phyloP scores from a whole-genome alignment of 192 early-diverging fungal species.

The Physocladia obscura region DNA sequence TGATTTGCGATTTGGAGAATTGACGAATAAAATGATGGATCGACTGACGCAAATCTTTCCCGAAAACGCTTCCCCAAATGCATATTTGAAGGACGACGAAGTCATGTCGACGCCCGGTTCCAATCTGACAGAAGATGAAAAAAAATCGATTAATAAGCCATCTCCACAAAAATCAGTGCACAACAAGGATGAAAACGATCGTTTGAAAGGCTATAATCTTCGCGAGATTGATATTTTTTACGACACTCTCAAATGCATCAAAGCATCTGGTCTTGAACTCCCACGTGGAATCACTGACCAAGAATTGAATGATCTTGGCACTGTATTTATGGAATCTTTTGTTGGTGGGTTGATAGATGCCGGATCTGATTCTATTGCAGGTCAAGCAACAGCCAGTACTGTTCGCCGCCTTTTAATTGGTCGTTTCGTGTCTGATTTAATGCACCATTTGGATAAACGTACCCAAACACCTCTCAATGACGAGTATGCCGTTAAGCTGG shows the following conservation, averaged over 20 bases:
- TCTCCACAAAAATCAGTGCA: background rate
- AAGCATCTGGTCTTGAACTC: slow-evolving; percentile 26
- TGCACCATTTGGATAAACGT: slow-evolving; percentile 9
- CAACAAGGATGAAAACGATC: background rate
- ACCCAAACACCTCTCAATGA: background rate
- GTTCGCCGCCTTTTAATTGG: slow-evolving; percentile 16
- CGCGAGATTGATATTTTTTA: slow-evolving; percentile 37
- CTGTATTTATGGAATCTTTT: slow-evolving; percentile 30
- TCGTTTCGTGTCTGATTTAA: slow-evolving; percentile 21
- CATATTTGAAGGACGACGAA: background rate
- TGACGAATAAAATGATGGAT: slow-evolving; percentile 12
- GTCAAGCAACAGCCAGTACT: background rate
- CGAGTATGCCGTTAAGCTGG: slow-evolving; percentile 5
- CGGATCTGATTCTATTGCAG: background rate
- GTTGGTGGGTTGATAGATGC: slow-evolving; percentile 18
- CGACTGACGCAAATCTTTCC: slow-evolving; percentile 3
- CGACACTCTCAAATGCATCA: slow-evolving; percentile 40
- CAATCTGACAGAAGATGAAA: background rate
- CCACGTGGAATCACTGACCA: slow-evolving; percentile 37
- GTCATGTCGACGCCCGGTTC: background rate
- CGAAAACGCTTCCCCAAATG: background rate
- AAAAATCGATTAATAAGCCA: background rate
- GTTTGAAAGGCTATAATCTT: slow-evolving; percentile 4
- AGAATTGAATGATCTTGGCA: slow-evolving; percentile 33
- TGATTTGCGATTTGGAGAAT: background rate